Percentiles rank a stretch among this genome's conserved stretches.
Evolutionary conservation across 495 filamentous ascomycete species (phyloP).

Genomic region (Podospora comata): DNA sequence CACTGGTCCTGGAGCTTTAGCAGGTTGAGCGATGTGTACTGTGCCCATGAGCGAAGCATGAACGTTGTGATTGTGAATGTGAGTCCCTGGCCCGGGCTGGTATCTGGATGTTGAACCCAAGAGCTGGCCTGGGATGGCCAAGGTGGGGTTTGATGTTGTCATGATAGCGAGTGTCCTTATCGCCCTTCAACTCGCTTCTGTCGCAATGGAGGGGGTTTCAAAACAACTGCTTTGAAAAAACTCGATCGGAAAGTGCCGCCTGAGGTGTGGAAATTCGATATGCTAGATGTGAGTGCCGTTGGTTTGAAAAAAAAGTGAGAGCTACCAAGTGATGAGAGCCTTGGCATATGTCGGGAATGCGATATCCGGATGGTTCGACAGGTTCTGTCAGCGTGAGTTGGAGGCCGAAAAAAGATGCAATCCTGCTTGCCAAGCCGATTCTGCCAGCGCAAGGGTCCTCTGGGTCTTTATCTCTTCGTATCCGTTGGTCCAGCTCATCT

Average conservation of each 20-base stretch:
- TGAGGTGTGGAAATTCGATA: neutral
- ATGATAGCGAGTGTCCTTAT: constrained; percentile 3
- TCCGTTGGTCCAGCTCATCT: neutral
- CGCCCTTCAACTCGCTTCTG: neutral
- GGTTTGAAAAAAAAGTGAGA: neutral
- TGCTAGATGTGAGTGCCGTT: neutral
- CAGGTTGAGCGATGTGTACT: constrained; percentile 48
- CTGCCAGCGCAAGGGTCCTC: constrained; percentile 6
- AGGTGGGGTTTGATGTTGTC: constrained; percentile 24
- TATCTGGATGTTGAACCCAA: constrained; percentile 65
- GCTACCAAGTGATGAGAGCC: neutral
- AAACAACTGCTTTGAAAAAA: neutral
- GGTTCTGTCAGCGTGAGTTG: neutral
- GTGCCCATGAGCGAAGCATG: constrained; percentile 69
- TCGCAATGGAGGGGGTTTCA: neutral
- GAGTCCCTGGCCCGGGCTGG: constrained; percentile 73
- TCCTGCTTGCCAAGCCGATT: constrained; percentile 7
- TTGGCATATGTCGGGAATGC: constrained; percentile 18
- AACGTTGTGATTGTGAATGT: constrained; percentile 66
- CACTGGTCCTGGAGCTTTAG: constrained; percentile 52
- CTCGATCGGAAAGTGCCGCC: neutral
- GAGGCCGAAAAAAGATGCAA: constrained; percentile 9
- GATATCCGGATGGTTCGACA: constrained; percentile 20
- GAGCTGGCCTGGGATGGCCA: constrained; percentile 69
- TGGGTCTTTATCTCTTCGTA: neutral